Evolutionary conservation across 306 rosid genomes (phyloP).

Genomic region (Citrullus mucosospermus): DNA sequence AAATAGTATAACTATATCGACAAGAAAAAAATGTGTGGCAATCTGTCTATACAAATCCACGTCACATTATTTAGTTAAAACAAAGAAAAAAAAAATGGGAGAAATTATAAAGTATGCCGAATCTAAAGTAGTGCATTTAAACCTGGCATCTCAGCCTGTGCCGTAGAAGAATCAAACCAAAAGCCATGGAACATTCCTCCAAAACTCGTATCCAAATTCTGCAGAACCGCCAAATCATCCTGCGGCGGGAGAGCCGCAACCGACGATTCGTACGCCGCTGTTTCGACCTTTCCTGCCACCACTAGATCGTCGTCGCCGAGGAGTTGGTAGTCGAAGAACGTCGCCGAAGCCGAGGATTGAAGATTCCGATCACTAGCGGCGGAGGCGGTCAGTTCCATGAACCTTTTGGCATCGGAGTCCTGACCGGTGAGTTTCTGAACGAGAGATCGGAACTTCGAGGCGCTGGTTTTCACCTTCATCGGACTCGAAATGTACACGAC

Average conservation of each 20-base stretch:
- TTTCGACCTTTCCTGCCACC: neutral
- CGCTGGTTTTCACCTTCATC: constrained; percentile 65
- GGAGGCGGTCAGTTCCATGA: constrained; percentile 18
- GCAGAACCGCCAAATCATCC: neutral
- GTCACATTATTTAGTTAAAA: neutral
- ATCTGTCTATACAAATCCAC: neutral
- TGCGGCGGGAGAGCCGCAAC: neutral
- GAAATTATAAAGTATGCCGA: neutral
- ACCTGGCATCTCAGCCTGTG: neutral
- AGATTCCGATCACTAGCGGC: neutral
- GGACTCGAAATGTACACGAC: constrained; percentile 82
- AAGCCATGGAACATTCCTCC: neutral
- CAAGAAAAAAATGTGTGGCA: neutral
- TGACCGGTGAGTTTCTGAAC: constrained; percentile 82
- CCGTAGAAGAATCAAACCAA: neutral
- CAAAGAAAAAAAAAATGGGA: neutral
- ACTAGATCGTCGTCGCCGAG: neutral
- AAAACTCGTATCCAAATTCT: neutral
- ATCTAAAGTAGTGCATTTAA: neutral
- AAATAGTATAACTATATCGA: neutral
- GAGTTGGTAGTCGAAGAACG: neutral
- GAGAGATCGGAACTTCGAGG: constrained; percentile 66
- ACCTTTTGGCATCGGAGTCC: constrained; percentile 55
- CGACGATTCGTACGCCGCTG: neutral
- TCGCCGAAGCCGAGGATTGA: neutral